phyloP scores from a whole-genome alignment of 2,329 filamentous ascomycete genomes.

The Sarocladium brachiariae region DNA sequence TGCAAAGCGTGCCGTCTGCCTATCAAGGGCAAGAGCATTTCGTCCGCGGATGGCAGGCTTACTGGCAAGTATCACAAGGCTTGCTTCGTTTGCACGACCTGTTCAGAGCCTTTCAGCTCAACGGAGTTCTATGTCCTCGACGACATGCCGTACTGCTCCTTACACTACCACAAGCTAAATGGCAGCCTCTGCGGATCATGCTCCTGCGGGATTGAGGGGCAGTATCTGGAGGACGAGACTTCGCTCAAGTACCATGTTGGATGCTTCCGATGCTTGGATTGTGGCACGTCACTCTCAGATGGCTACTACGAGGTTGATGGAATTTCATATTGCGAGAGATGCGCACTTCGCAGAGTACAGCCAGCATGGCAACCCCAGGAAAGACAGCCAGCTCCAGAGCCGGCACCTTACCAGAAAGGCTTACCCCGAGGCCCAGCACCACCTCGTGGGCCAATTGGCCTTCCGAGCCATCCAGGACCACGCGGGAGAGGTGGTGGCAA shows the following conservation, averaged over 20 bases:
- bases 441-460: conserved; percentile 16
- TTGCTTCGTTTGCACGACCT: conserved; percentile 88
- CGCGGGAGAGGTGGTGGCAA: conserved; percentile 13
- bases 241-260: conserved; percentile 75
- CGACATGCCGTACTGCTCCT: conserved; percentile 83
- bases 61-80: conserved; percentile 92
- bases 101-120: conserved; percentile 72
- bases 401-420: conserved; percentile 1
- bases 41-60: conserved; percentile 83
- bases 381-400: conserved; percentile 4
- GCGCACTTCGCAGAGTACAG: conserved; percentile 59
- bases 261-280: conserved; percentile 82
- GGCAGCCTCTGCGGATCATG: conserved; percentile 78
- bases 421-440: not conserved
- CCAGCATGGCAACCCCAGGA: conserved; percentile 12
- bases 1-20: conserved; percentile 75
- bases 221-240: conserved; percentile 79
- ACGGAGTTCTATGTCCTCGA: conserved; percentile 87
- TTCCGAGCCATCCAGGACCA: conserved; percentile 20
- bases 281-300: conserved; percentile 63
- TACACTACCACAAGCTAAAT: conserved; percentile 89
- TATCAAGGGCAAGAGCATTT: conserved; percentile 88
- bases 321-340: conserved; percentile 75
- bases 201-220: conserved; percentile 81
- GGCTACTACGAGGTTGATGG: conserved; percentile 90